These are phyloP conservation scores for Aspergillus sp. DNA, from an alignment of 2,329 filamentous ascomycete species.

Conservation along the genomic window DNA sequence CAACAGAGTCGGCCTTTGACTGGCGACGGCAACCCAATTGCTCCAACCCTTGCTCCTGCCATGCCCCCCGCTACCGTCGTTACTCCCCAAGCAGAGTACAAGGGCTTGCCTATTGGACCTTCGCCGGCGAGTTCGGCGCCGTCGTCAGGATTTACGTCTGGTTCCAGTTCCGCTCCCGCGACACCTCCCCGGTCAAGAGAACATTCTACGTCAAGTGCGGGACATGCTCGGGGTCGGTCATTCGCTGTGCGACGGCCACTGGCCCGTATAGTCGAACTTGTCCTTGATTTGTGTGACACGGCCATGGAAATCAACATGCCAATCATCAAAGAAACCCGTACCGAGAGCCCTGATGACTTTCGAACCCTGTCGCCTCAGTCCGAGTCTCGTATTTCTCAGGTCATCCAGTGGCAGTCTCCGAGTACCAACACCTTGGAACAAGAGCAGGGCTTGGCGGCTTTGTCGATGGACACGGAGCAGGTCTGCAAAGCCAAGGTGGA, in stretches of 20 bases:
- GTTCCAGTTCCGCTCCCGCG: conserved; percentile 63
- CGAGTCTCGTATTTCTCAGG: conserved; percentile 87
- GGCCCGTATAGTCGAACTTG: conserved; percentile 85
- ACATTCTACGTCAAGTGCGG: conserved; percentile 58
- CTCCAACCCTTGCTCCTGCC: conserved; percentile 12
- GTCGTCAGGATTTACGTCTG: conserved; percentile 65
- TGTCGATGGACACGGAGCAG: conserved; percentile 86
- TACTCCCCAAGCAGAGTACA: conserved; percentile 69
- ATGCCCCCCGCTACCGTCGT: not conserved
- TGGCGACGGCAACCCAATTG: conserved; percentile 34
- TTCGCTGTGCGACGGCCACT: conserved; percentile 88
- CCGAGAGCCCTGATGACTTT: conserved; percentile 62
- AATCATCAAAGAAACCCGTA: conserved; percentile 75
- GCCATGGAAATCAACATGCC: conserved; percentile 91
- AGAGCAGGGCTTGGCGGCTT: conserved; percentile 76
- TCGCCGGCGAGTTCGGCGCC: conserved; percentile 60
- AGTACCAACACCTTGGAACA: conserved; percentile 86
- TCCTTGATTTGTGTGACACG: conserved; percentile 93
- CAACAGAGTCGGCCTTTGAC: conserved; percentile 37
- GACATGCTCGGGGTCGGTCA: conserved; percentile 74
- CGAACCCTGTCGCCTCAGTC: conserved; percentile 93
- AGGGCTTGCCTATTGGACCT: conserved; percentile 76
- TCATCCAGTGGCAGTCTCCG: conserved; percentile 93
- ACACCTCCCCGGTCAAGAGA: conserved; percentile 61
- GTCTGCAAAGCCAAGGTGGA: conserved; percentile 85